Percentiles rank a stretch among this genome's conserved stretches.
Evolutionary conservation across 1,139 yeast species (phyloP).

Genomic region (Yamadazyma siamensis): DNA sequence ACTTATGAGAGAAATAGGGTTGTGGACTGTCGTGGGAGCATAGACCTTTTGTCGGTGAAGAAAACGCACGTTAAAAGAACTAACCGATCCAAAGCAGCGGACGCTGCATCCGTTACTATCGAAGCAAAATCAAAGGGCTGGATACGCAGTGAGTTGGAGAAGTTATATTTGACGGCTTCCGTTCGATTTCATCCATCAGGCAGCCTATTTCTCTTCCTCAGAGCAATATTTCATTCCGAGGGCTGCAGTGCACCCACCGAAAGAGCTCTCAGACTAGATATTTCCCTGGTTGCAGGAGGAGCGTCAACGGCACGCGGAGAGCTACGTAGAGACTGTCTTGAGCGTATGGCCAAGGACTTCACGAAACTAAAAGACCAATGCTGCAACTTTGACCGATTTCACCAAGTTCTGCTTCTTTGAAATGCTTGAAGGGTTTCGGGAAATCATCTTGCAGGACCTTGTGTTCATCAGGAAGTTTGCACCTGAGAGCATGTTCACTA

Average conservation of each 20-base stretch:
- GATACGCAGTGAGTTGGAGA: conserved; percentile 3
- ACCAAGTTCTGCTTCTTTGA: not conserved
- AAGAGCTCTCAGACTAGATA: conserved; percentile 4
- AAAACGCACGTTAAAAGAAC: conserved; percentile 4
- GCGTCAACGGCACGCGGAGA: too few species aligned
- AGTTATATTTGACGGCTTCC: conserved; percentile 2
- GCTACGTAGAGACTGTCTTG: too few species aligned
- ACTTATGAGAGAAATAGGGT: not conserved
- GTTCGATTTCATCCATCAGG: conserved; percentile 3
- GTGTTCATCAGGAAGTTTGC: not conserved
- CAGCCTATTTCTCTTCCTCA: conserved; percentile 2
- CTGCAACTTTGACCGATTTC: too few species aligned
- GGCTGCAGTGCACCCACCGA: conserved; percentile 3
- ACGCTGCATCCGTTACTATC: conserved; percentile 2
- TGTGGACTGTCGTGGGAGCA: not conserved
- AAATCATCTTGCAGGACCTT: not conserved
- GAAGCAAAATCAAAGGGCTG: conserved; percentile 7
- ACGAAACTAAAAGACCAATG: too few species aligned
- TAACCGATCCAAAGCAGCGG: conserved; percentile 3
- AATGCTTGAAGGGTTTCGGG: not conserved
- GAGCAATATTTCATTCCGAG: conserved; percentile 6
- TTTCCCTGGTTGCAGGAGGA: conserved; percentile 10
- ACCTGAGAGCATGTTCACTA: not conserved
- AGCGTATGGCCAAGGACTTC: too few species aligned
- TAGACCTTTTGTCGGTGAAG: not conserved